phyloP scores from a whole-genome alignment of 2,329 filamentous ascomycete genomes.

The Fusarium hainanense region DNA sequence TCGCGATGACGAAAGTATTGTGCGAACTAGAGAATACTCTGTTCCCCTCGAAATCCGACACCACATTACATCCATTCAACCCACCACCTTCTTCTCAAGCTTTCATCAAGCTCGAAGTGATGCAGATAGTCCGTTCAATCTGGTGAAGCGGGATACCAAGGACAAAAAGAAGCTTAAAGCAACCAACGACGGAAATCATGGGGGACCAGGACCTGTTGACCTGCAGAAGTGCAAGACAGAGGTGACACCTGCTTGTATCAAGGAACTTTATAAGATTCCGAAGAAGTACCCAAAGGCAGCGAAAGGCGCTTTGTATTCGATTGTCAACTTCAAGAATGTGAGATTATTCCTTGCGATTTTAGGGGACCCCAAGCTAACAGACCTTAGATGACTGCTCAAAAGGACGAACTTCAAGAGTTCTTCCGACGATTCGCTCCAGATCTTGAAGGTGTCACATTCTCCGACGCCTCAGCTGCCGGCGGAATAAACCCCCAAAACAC shows the following conservation, averaged over 20 bases:
- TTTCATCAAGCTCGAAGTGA: neutral
- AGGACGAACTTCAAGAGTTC: conserved; percentile 67
- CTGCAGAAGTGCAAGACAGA: conserved; percentile 50
- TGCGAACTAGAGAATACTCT: conserved; percentile 53
- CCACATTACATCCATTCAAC: conserved; percentile 60
- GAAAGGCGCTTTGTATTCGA: conserved; percentile 72
- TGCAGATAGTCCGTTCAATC: neutral
- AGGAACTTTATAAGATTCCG: conserved; percentile 58
- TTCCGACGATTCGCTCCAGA: conserved; percentile 64
- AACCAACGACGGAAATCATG: conserved; percentile 26
- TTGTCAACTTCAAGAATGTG: conserved; percentile 59
- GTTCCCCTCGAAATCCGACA: conserved; percentile 50
- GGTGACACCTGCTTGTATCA: conserved; percentile 59
- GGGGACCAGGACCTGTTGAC: conserved; percentile 13
- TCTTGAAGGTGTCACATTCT: conserved; percentile 65
- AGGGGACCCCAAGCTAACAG: conserved; percentile 3
- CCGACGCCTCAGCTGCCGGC: conserved; percentile 66
- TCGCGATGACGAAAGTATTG: conserved; percentile 55
- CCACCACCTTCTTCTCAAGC: conserved; percentile 54
- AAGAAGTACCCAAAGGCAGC: conserved; percentile 64
- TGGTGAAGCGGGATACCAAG: neutral
- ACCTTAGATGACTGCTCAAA: conserved; percentile 60
- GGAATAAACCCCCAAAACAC: conserved; percentile 61
- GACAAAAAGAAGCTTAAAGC: neutral
- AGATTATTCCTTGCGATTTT: neutral